phyloP scores from a whole-genome alignment of 352 stramenopile species.

The Blastocystis sp. region DNA sequence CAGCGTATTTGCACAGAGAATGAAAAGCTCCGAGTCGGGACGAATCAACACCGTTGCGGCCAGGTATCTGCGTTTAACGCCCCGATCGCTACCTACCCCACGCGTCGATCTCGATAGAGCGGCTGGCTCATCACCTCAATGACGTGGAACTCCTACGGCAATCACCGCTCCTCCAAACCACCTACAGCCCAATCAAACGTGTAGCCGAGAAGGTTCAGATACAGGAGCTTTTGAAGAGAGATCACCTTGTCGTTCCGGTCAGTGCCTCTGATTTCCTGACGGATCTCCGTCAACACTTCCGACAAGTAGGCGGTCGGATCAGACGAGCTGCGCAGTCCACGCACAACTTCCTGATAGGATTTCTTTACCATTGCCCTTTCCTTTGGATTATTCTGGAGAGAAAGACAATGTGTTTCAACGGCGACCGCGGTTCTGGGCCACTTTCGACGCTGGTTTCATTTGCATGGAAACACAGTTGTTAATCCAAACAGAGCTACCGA shows the following conservation, averaged over 20 bases:
- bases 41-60: conserved; percentile 76
- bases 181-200: neutral
- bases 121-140: conserved; percentile 86
- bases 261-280: conserved; percentile 85
- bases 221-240: conserved; percentile 88
- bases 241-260: conserved; percentile 90
- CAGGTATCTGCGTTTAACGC: conserved; percentile 55
- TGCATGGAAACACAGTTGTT: neutral
- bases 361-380: conserved; percentile 85
- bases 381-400: neutral
- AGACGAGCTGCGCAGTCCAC: conserved; percentile 90
- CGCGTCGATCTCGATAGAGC: conserved; percentile 81
- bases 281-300: conserved; percentile 89
- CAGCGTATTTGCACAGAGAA: conserved; percentile 93
- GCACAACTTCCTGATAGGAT: conserved; percentile 91
- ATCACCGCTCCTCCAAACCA: neutral
- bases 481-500: neutral
- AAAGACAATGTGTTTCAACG: neutral
- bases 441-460: neutral
- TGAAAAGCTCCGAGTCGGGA: conserved; percentile 84
- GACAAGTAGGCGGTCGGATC: conserved; percentile 90
- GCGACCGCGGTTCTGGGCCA: neutral
- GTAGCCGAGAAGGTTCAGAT: conserved; percentile 63
- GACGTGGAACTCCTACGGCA: conserved; percentile 73
- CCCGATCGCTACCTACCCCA: conserved; percentile 61